phyloP scores from a whole-genome alignment of 2,329 filamentous ascomycete species.

The Fusarium sp. region DNA sequence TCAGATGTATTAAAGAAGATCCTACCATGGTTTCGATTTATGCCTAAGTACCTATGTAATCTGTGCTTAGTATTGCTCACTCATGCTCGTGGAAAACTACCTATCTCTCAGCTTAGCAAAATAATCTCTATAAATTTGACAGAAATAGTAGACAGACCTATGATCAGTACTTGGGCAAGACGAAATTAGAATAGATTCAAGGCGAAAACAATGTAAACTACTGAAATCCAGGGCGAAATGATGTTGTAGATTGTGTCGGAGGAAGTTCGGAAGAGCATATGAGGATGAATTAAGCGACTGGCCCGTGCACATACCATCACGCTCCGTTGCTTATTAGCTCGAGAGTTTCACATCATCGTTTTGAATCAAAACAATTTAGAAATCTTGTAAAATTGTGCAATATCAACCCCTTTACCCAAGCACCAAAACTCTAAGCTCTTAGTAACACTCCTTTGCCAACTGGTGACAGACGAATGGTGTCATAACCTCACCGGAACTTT shows the following conservation, averaged over 20 bases:
- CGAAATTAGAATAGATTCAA: background rate
- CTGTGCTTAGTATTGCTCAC: no score
- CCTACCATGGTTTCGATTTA: no score
- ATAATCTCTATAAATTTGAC: no score
- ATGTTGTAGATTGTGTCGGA: conserved; percentile 2
- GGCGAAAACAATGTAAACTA: background rate
- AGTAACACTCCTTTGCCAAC: background rate
- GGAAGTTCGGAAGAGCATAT: conserved; percentile 12
- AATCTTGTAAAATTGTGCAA: background rate
- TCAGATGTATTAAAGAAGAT: background rate
- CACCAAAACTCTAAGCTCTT: rapidly evolving
- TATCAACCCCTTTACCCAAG: no score
- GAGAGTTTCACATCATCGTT: conserved; percentile 2
- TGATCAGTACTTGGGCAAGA: no score
- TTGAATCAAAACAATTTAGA: conserved; percentile 15
- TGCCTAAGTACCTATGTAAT: no score
- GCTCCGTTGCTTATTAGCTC: conserved; percentile 17
- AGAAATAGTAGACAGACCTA: no score
- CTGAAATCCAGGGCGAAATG: background rate
- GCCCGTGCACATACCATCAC: conserved; percentile 20
- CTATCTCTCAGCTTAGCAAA: no score
- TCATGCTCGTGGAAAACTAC: no score
- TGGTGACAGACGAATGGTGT: background rate
- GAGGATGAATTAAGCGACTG: conserved; percentile 6
- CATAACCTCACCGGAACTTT: background rate